Evolutionary conservation across 2,329 filamentous ascomycete species (phyloP).

Genomic region (Fusarium beomiforme): DNA sequence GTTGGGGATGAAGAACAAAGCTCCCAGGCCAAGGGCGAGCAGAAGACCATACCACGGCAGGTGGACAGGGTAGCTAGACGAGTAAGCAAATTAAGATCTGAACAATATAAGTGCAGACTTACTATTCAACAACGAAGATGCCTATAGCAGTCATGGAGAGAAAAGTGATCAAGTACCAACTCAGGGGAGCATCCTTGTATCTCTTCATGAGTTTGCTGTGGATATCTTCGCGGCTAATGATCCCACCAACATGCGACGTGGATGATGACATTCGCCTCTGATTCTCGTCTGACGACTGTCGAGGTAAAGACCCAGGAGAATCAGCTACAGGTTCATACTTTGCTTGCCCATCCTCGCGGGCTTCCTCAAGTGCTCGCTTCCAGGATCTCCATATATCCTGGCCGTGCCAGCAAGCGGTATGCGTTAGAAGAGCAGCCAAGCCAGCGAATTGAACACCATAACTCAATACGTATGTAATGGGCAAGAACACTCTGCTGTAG

Average conservation of each 20-base stretch:
- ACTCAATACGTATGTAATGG: slow-evolving; percentile 87
- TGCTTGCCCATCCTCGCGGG: slow-evolving; percentile 59
- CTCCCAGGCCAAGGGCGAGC: slow-evolving; percentile 80
- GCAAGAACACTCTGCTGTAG: slow-evolving; percentile 87
- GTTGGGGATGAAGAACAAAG: slow-evolving; percentile 87
- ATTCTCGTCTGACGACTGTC: slow-evolving; percentile 29
- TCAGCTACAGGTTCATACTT: slow-evolving; percentile 63
- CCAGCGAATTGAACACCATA: slow-evolving; percentile 89
- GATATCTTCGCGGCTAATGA: slow-evolving; percentile 80
- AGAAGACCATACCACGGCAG: slow-evolving; percentile 88
- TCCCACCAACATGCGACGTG: slow-evolving; percentile 58
- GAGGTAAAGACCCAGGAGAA: slow-evolving; percentile 32
- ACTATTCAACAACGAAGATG: slow-evolving; percentile 88
- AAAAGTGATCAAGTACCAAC: slow-evolving; percentile 83
- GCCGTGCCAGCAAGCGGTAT: slow-evolving; percentile 87
- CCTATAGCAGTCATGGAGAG: slow-evolving; percentile 79
- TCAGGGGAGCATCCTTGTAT: slow-evolving; percentile 83
- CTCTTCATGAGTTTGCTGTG: slow-evolving; percentile 85
- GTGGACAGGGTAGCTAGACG: slow-evolving; percentile 77
- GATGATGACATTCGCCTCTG: slow-evolving; percentile 48
- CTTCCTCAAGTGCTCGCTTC: slow-evolving; percentile 74
- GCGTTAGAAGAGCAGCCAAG: slow-evolving; percentile 80
- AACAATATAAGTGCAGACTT: slow-evolving; percentile 48
- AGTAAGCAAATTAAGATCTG: slow-evolving; percentile 6
- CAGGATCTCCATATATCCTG: slow-evolving; percentile 83